Evolutionary conservation across 805 yeast genomes (phyloP), one percentile per base, ranked within the genome.

Genomic region (Suhomyces faveliae): DNA sequence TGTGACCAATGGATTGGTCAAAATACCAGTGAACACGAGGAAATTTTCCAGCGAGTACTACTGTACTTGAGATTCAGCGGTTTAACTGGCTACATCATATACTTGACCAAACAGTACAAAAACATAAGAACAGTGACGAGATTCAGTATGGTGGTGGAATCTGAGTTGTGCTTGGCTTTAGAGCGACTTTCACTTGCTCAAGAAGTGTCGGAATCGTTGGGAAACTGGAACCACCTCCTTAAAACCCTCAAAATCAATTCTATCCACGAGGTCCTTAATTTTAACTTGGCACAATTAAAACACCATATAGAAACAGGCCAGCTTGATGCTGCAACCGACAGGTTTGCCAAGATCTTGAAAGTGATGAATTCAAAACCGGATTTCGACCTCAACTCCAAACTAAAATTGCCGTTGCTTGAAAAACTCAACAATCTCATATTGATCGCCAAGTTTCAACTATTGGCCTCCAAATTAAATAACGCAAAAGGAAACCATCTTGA

Each of bases 371-470:
- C 66, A 2, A 63, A 65, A 37, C 64, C 62, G 1, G 70, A 66
- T 13, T 68, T 69, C 45, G 53, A 58, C 33, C 47, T 69, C 11
- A 43, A 37, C n/a, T 40, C 55, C 10, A 49, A 49, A 6, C 40
- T 47, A 1, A 50, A 43, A 17, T 12, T 54, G 4, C 35, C 57
- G 3, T 21, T 64, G 35, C 46, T 37, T 7, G 54, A 53, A 5
- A 64, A 61, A 47, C 57, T 72, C 15, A 35, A 45, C 5, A 67
- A 65, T 43, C 52, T 73, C 5, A 23, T 64, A 2, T 42, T 68
- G 2, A 47, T 76, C 13, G 68, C 77, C 0, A 60, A 56, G 39
- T 67, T 76, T 44, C 77, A 75, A 38, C 45, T 55, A 20, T 37
- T 71, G 5, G 53, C 71, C 2, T 54, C 72, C 1, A 43, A 52